A percentile compares a stretch with the other conserved stretches of the same genome.
Conservation (phyloP, 2,329 filamentous ascomycete species). For the Hymenoscyphus salicellus region DNA sequence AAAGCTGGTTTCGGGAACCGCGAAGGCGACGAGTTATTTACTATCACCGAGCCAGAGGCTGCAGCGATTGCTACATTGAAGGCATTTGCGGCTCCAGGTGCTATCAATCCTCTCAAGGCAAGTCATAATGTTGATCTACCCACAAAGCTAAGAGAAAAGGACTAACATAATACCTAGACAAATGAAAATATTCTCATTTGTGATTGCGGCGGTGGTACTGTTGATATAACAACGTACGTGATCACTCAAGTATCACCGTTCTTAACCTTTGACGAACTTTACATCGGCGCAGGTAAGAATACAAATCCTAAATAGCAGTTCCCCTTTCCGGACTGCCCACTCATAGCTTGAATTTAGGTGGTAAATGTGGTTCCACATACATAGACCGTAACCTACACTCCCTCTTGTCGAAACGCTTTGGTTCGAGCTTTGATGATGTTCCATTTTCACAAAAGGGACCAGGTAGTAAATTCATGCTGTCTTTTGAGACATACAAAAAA, state of each 20-base stretch:
- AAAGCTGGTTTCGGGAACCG: conserved; percentile 24
- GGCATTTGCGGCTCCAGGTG: conserved; percentile 8
- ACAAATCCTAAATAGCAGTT: too few relatives aligned
- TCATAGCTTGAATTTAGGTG: conserved; percentile 18
- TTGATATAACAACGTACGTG: conserved; percentile 30
- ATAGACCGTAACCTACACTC: conserved; percentile 29
- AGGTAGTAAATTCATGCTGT: conserved; percentile 23
- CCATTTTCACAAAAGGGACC: conserved; percentile 20
- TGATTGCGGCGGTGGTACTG: conserved; percentile 30
- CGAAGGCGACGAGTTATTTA: conserved; percentile 21
- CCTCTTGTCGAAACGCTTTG: conserved; percentile 25
- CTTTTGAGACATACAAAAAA: conserved; percentile 21
- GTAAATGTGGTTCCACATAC: conserved; percentile 29
- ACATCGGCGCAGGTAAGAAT: conserved; percentile 21
- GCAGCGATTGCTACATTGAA: conserved; percentile 27
- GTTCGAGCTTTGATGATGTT: conserved; percentile 19
- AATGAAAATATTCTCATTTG: conserved; percentile 27
- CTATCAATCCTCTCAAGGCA: conserved; percentile 19
- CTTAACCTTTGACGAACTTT: conserved; percentile 25
- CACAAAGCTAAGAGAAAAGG: neutral
- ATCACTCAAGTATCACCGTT: conserved; percentile 20
- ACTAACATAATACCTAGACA: conserved; percentile 11
- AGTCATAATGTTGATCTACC: neutral
- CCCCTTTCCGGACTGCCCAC: neutral
- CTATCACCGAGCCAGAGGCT: conserved; percentile 31